Conservation (phyloP, 2,329 filamentous ascomycete species). For the Sarocladiaceae sp. region DNA sequence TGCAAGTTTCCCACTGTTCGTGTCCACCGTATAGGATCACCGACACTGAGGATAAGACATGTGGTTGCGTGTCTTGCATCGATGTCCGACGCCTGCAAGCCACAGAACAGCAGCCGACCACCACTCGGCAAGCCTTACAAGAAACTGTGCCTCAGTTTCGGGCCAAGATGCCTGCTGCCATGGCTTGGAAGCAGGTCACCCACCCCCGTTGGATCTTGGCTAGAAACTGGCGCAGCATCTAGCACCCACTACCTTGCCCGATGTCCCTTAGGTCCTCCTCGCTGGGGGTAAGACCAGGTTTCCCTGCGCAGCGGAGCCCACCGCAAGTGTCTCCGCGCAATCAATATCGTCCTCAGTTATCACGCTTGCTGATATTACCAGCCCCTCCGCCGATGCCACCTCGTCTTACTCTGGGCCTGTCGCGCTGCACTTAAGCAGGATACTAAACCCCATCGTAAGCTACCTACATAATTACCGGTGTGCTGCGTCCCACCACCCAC, state of each 20-base stretch:
- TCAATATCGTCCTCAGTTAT: slow-evolving; percentile 8
- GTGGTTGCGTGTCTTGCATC: neutral
- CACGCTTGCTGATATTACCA: slow-evolving; percentile 5
- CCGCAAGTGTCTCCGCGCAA: neutral
- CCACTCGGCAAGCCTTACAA: neutral
- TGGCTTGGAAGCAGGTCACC: neutral
- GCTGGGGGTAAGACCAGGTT: neutral
- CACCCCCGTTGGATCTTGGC: slow-evolving; percentile 3
- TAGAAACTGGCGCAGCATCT: neutral
- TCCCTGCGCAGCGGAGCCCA: neutral
- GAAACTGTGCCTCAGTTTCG: slow-evolving; percentile 5
- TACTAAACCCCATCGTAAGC: neutral
- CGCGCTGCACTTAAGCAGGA: slow-evolving; percentile 1
- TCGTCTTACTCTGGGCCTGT: neutral
- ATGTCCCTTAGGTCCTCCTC: neutral
- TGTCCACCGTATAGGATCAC: too few relatives aligned
- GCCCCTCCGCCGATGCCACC: slow-evolving; percentile 6
- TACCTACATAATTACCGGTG: too few relatives aligned
- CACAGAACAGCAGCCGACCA: neutral
- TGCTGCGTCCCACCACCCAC: too few relatives aligned
- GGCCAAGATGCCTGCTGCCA: neutral
- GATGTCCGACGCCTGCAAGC: too few relatives aligned
- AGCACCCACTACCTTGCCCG: neutral
- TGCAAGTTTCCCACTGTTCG: too few relatives aligned
- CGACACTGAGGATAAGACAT: too few relatives aligned